Evolutionary conservation across 1,284 basidiomycete genomes (phyloP).

Genomic region (Trichosporon sp.): DNA sequence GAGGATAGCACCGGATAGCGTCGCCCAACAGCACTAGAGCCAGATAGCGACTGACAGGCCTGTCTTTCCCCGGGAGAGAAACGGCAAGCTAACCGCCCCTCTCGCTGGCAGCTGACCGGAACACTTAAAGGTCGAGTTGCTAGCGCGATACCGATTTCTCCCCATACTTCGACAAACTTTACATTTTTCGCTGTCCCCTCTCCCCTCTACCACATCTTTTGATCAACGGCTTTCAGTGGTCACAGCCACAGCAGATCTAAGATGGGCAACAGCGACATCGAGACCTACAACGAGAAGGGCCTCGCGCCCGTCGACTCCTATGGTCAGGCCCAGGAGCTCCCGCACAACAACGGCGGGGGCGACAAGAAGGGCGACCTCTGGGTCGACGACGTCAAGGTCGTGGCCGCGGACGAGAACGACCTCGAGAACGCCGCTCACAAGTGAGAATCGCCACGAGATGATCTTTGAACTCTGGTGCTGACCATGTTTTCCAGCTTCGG

Average conservation of each 20-base stretch:
- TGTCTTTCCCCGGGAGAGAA: not conserved
- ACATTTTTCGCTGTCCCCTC: not conserved
- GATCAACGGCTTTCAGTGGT: not conserved
- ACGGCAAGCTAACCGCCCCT: not conserved
- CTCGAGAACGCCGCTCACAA: not conserved
- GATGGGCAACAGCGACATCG: not conserved
- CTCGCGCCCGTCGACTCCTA: not conserved
- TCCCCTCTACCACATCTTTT: not conserved
- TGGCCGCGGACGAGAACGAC: not conserved
- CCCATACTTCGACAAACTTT: not conserved
- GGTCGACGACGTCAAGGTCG: not conserved
- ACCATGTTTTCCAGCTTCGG: not conserved
- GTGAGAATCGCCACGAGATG: not conserved
- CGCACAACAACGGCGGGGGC: not conserved
- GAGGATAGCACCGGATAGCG: not conserved
- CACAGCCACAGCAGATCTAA: not conserved
- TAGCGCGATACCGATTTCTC: not conserved
- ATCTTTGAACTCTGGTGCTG: not conserved
- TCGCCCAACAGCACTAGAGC: not conserved
- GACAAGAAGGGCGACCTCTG: conserved; percentile 1
- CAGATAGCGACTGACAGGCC: not conserved
- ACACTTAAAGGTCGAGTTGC: not conserved
- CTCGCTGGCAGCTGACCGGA: not conserved
- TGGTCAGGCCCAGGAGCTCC: not conserved
- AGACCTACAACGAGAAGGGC: conserved; percentile 1